Evolutionary conservation across 2,329 filamentous ascomycete species (phyloP).

Genomic region (Phaeophleospora eucalypticola): DNA sequence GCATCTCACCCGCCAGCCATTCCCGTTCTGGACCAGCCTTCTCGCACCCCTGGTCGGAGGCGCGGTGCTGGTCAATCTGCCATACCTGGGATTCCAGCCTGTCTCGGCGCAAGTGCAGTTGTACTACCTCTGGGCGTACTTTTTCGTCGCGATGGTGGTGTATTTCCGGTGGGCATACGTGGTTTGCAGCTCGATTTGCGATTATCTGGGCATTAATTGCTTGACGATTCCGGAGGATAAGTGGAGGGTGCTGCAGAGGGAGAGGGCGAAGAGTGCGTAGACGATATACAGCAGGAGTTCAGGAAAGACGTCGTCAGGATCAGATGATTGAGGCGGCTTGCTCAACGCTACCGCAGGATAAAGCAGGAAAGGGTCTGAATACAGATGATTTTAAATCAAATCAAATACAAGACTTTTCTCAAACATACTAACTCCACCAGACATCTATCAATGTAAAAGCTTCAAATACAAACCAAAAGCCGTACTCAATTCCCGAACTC

Average conservation of each 20-base stretch:
- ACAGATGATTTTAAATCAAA: too few relatives aligned
- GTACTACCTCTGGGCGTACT: constrained; percentile 78
- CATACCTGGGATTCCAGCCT: constrained; percentile 65
- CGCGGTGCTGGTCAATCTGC: constrained; percentile 77
- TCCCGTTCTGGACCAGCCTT: constrained; percentile 95
- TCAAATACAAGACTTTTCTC: too few relatives aligned
- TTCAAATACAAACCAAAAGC: too few relatives aligned
- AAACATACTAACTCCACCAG: too few relatives aligned
- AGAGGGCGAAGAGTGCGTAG: background rate
- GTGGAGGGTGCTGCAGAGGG: constrained; percentile 27
- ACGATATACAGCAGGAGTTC: too few relatives aligned
- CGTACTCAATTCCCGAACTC: too few relatives aligned
- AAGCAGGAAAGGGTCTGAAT: too few relatives aligned
- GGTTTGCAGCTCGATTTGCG: constrained; percentile 86
- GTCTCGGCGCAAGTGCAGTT: constrained; percentile 63
- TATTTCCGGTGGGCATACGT: constrained; percentile 92
- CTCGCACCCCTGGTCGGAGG: constrained; percentile 81
- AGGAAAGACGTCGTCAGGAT: too few relatives aligned
- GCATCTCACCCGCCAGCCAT: constrained; percentile 87
- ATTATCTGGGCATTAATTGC: constrained; percentile 89
- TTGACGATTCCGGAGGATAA: constrained; percentile 65
- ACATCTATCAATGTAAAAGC: too few relatives aligned
- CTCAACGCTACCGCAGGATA: too few relatives aligned
- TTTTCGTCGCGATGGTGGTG: constrained; percentile 74
- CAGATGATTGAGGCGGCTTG: too few relatives aligned